phyloP scores from a whole-genome alignment of 352 stramenopile genomes.

The Phytophthora cactorum region DNA sequence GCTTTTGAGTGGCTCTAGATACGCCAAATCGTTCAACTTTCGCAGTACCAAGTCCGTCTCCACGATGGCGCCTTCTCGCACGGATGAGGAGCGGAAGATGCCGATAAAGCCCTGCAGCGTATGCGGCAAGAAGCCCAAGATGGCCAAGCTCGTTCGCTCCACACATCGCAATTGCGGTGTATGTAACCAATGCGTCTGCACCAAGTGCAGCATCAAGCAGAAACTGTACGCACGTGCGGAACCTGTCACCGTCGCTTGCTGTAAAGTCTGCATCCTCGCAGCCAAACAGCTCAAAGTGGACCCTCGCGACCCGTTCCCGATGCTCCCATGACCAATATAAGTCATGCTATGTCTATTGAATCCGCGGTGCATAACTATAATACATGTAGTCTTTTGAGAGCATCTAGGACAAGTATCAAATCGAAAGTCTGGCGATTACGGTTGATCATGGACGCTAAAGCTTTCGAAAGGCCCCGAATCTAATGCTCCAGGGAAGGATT shows the following conservation, averaged over 20 bases:
- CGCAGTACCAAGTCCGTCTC: constrained; percentile 30
- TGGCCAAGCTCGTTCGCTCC: constrained; percentile 35
- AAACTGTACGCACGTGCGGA: constrained; percentile 46
- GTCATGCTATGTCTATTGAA: background rate
- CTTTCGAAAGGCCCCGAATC: too few species aligned
- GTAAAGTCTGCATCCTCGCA: constrained; percentile 54
- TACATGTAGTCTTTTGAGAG: too few species aligned
- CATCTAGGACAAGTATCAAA: too few species aligned
- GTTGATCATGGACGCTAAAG: too few species aligned
- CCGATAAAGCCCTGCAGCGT: constrained; percentile 30
- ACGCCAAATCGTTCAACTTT: constrained; percentile 26
- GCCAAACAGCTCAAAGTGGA: constrained; percentile 51
- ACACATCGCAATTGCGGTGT: constrained; percentile 49
- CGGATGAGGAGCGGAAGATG: constrained; percentile 17
- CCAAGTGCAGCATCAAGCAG: constrained; percentile 61
- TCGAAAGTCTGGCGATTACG: too few species aligned
- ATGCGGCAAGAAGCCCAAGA: constrained; percentile 39
- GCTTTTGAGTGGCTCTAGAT: constrained; percentile 22
- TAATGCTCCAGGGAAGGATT: too few species aligned
- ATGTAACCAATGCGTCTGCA: constrained; percentile 48
- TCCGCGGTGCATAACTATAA: too few species aligned
- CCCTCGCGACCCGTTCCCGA: constrained; percentile 58
- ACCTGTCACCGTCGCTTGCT: constrained; percentile 52
- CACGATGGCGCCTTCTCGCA: constrained; percentile 2
- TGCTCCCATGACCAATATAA: constrained; percentile 41